Evolutionary conservation across 257 asterid genomes (phyloP).

Genomic region (Solanum pennellii): DNA sequence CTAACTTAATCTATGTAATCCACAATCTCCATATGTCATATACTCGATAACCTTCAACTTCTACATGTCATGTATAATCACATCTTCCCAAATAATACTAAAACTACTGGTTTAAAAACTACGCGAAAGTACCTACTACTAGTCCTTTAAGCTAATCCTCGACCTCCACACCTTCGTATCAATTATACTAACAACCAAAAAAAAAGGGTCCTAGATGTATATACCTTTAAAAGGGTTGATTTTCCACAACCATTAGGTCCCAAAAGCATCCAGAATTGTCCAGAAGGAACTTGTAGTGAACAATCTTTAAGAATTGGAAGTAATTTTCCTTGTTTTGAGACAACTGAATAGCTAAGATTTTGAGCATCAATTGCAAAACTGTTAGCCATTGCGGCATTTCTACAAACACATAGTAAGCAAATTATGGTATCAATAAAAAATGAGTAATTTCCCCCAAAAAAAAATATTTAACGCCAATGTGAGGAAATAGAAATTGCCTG

Average conservation of each 20-base stretch:
- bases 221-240: constrained; percentile 83
- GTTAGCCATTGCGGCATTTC: constrained; percentile 17
- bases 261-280: constrained; percentile 96
- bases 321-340: constrained; percentile 32
- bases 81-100: not conserved
- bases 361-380: constrained; percentile 49
- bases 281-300: constrained; percentile 61
- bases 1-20: not conserved
- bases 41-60: not conserved
- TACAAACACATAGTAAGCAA: constrained; percentile 1
- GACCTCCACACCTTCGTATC: not conserved
- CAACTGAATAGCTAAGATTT: constrained; percentile 49
- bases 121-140: not conserved
- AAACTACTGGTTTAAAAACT: not conserved
- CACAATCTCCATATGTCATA: not conserved
- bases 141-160: not conserved
- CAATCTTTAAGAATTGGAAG: constrained; percentile 69
- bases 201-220: not conserved
- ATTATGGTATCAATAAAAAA: not conserved
- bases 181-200: not conserved
- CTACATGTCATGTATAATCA: not conserved
- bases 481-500: not conserved
- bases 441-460: not conserved
- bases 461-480: not conserved
- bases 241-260: constrained; percentile 96